phyloP scores from a whole-genome alignment of 2,329 filamentous ascomycete genomes.

The Colletotrichum lini region DNA sequence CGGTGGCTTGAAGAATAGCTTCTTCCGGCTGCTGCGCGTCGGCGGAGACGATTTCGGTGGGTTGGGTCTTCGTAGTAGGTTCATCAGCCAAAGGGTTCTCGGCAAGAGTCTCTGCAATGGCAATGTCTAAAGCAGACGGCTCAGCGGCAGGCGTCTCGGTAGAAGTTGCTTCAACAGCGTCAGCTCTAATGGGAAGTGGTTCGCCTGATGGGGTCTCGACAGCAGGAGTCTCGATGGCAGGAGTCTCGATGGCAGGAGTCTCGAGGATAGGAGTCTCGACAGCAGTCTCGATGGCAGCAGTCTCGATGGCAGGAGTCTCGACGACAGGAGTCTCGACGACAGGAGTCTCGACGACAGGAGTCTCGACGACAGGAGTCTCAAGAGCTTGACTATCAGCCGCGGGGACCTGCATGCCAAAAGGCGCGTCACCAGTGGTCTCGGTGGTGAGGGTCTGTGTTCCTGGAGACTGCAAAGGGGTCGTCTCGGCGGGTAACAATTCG shows the following conservation, averaged over 20 bases:
- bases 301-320: not conserved
- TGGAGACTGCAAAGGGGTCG: slow-evolving; percentile 16
- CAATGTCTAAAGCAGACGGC: too few relatives aligned
- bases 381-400: not conserved
- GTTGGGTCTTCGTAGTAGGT: not conserved
- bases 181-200: not conserved
- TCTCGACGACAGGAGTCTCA: not conserved
- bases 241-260: not conserved
- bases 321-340: not conserved
- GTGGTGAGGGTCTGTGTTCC: not conserved
- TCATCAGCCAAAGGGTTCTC: not conserved
- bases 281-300: not conserved
- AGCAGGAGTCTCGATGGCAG: not conserved
- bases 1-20: not conserved
- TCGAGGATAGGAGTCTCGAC: slow-evolving; percentile 14
- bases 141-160: slow-evolving; percentile 1
- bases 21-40: slow-evolving; percentile 22
- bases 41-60: not conserved
- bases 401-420: not conserved
- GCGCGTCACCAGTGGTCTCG: slow-evolving; percentile 7
- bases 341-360: not conserved
- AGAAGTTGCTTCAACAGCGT: not conserved
- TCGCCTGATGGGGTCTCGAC: slow-evolving; percentile 1
- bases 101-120: not conserved
- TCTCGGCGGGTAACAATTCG: slow-evolving; percentile 14